phyloP scores from a whole-genome alignment of 2,329 filamentous ascomycete genomes.

The Diaporthe sp. region DNA sequence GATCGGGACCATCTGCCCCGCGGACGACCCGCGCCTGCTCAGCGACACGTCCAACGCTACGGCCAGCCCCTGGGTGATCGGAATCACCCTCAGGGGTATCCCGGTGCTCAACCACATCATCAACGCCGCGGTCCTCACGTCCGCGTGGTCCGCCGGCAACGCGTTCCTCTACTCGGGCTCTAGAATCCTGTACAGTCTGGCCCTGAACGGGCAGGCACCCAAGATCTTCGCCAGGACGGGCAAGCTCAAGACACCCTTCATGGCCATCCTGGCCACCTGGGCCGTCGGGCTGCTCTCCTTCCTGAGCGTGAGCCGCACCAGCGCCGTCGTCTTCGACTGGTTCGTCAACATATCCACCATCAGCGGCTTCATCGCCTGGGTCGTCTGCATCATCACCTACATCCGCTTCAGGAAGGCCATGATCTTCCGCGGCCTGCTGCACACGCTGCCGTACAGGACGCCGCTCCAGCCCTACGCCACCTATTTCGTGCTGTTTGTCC shows the following conservation, averaged over 20 bases:
- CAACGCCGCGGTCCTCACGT: constrained; percentile 77
- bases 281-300: constrained; percentile 77
- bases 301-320: constrained; percentile 75
- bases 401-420: constrained; percentile 72
- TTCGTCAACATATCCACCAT: constrained; percentile 79
- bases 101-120: constrained; percentile 74
- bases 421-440: constrained; percentile 63
- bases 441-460: constrained; percentile 66
- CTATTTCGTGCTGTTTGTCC: constrained; percentile 69
- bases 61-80: constrained; percentile 75
- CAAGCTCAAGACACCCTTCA: constrained; percentile 72
- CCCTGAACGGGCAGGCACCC: constrained; percentile 77
- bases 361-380: constrained; percentile 72
- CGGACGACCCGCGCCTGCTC: constrained; percentile 72
- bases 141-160: constrained; percentile 74
- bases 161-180: constrained; percentile 77
- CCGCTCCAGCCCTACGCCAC: constrained; percentile 74
- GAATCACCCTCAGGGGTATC: constrained; percentile 77
- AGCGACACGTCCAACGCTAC: constrained; percentile 70
- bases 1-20: constrained; percentile 74
- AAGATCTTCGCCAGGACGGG: constrained; percentile 71
- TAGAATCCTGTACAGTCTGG: constrained; percentile 78
- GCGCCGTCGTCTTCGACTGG: constrained; percentile 77
- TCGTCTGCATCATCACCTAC: constrained; percentile 71
- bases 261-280: constrained; percentile 67